These are phyloP conservation scores for Globisporangium okanoganense DNA, from an alignment of 352 stramenopile genomes.

Conservation along the genomic window DNA sequence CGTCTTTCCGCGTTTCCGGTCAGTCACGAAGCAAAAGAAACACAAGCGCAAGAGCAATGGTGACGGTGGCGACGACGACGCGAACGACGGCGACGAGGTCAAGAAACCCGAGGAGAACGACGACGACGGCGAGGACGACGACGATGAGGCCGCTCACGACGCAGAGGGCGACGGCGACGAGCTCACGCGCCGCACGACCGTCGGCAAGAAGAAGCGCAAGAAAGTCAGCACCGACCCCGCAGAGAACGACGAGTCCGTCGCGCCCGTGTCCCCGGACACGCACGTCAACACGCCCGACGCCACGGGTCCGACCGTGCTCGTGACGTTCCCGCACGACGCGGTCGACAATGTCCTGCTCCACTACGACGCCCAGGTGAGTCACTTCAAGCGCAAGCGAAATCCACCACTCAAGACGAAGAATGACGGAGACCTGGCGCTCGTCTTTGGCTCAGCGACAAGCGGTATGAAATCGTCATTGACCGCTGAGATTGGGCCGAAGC, in stretches of 20 bases:
- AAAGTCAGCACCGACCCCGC: constrained; percentile 27
- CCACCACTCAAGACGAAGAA: constrained; percentile 3
- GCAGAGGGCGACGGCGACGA: constrained; percentile 41
- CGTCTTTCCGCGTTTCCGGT: constrained; percentile 54
- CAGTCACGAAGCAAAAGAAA: constrained; percentile 35
- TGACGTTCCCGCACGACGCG: constrained; percentile 55
- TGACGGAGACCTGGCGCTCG: constrained; percentile 21
- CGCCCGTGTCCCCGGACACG: constrained; percentile 56
- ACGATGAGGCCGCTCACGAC: constrained; percentile 28
- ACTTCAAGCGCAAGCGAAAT: constrained; percentile 56
- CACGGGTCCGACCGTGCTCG: constrained; percentile 35
- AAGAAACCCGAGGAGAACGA: constrained; percentile 54
- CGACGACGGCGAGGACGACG: constrained; percentile 53
- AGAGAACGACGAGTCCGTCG: constrained; percentile 63
- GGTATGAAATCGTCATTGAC: not conserved
- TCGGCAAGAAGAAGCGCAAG: constrained; percentile 48
- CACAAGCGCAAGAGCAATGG: constrained; percentile 34
- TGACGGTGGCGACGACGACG: constrained; percentile 20
- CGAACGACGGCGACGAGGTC: constrained; percentile 33
- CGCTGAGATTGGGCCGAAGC: too few species aligned
- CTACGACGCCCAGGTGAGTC: constrained; percentile 39
- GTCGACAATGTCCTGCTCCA: constrained; percentile 25
- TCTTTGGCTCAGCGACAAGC: constrained; percentile 21
- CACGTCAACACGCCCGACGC: constrained; percentile 65
- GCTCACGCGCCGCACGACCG: constrained; percentile 27